Base-by-base conservation (phyloP, 2,329 filamentous ascomycete species). In the Trichophyton mentagrophytes region DNA sequence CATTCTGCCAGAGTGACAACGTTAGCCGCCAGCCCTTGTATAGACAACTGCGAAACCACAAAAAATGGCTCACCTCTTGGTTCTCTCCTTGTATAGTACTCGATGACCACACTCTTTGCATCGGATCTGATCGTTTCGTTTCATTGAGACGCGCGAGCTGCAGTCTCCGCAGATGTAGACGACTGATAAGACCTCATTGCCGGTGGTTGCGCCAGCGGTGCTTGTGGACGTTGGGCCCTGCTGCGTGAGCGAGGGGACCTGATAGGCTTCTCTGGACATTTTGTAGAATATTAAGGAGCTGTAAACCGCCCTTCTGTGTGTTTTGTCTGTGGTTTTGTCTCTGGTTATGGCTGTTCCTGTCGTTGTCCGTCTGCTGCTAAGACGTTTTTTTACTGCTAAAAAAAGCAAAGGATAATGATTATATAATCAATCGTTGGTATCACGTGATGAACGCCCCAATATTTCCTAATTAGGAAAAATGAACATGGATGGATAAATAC, bases 21-120 rank as follows among this genome's bases (percentile, higher is more conserved):
- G 22, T 60, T 59, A 63, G 58, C 61, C n/a, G 58, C 5, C 53
- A 66, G 51, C 27, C 5, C 20, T 15, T 33, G 8, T 36, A 33
- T 58, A 44, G 27, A 38, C 49, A 61, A 59, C 58, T 15, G 44
- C 53, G 58, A 59, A 30, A 30, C 6, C 27, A 58, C 53, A 17
- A 58, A 51, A 17, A 51, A 38, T 27, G 55, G 77, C 87, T 76
- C 73, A 96, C 93, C 93, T 85, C 81, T 95, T 96, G 51, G 93
- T 99, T 71, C 93, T 79, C 83, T 96, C 89, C 83, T 99, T 99
- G 78, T 97, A 97, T 67, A 99, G 77, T 64, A 99, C 90, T 66
- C 93, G 86, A 70, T 96, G 93, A 6, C 93, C 93, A 74, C 93
- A 99, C 76, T 91, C 88, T 74, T 89, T 88, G 80, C 90, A 96